phyloP scores from a whole-genome alignment of 495 filamentous ascomycete genomes.

The Talaromyces thailandensis region DNA sequence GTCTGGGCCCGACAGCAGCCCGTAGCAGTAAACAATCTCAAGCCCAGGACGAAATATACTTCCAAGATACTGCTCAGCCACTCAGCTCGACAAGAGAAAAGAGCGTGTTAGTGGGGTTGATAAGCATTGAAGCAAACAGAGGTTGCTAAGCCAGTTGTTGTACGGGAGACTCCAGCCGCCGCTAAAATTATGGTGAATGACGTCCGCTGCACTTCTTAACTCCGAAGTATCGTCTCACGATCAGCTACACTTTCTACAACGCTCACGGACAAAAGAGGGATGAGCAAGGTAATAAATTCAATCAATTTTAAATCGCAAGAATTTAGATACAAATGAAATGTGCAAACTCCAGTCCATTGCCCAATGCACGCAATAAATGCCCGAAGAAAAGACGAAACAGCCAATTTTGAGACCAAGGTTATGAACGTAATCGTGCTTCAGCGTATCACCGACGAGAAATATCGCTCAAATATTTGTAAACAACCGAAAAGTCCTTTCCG shows the following conservation, averaged over 20 bases:
- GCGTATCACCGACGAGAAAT: conserved; percentile 19
- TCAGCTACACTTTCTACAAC: neutral
- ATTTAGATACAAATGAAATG: neutral
- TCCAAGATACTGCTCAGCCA: neutral
- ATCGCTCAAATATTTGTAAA: conserved; percentile 62
- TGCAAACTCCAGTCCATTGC: neutral
- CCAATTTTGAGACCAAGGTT: neutral
- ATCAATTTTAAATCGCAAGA: neutral
- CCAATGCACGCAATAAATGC: conserved; percentile 1
- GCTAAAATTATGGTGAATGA: neutral
- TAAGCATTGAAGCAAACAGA: neutral
- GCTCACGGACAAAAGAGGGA: neutral
- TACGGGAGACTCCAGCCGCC: neutral
- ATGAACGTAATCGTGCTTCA: neutral
- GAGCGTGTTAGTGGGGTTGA: neutral
- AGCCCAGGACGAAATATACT: neutral
- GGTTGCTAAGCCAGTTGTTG: neutral
- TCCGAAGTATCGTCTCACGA: too few species aligned
- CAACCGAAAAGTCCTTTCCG: conserved; percentile 76
- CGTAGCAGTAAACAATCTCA: neutral
- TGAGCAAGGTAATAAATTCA: neutral
- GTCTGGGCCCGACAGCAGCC: neutral
- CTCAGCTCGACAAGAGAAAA: neutral
- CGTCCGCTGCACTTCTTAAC: neutral
- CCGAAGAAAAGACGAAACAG: neutral